Base-by-base conservation (phyloP, 129 eudicot genomes). In the Saposhnikovia divaricata region DNA sequence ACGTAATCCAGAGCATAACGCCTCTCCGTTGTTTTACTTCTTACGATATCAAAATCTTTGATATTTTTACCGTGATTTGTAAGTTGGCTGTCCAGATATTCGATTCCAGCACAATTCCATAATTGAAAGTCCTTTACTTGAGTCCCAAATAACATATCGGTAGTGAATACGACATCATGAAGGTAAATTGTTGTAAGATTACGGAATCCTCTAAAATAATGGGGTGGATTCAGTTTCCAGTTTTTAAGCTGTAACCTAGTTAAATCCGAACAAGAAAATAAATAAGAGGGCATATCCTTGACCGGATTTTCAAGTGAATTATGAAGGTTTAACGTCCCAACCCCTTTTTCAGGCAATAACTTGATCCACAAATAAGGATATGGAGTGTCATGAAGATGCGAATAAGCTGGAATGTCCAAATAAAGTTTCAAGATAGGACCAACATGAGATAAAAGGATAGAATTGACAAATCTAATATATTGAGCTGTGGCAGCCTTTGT, bases 191-290 rank as follows among this genome's bases (percentile, higher is more conserved):
- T 4, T 7, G 34, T 59, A 6, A 59, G 31, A n/a, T 59, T 59
- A 21, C 8, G 2, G 5, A 59, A 59, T 9, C 68, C 68, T 59
- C 68, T 9, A 59, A 59, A 6, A 0, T n/a, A 7, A 23, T 0
- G 34, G 3, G 68, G 68, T 9, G 68, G 68, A n/a, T 59, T 25
- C 31, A 59, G 68, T 59, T n/a, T 25, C 11, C 68, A 59, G 28
- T 59, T 59, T 1, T 0, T 0, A 2, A 66, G 72, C 0, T 0
- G 0, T 31, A 66, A 31, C 0, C 0, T 4, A 66, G 42, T 31
- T 13, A 66, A 66, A 0, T 14, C 16, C 2, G 72, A 28, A 31
- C 72, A 66, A 12, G 72, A 66, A 31, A 66, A 66, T 0, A 66
- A 31, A 63, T 21, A 25, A 63, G 70, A 63, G 12, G 70, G 70